A percentile compares a stretch with the other conserved stretches of the same genome.
Evolutionary conservation across 768 basidiomycete species (phyloP).

Genomic region (Kondoa malvinella): DNA sequence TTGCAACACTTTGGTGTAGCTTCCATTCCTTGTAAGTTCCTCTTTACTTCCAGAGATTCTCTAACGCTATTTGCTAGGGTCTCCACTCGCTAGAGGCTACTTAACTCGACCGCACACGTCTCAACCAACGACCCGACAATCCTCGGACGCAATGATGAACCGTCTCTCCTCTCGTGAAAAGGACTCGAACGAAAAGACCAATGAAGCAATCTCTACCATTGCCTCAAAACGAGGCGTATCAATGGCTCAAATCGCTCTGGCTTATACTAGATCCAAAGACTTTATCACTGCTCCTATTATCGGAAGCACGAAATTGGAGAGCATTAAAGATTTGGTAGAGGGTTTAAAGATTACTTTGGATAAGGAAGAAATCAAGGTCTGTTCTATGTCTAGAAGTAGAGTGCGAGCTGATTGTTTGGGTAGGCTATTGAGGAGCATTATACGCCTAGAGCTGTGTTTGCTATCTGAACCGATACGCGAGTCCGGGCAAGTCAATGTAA

Average conservation of each 20-base stretch:
- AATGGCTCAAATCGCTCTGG: constrained; percentile 29
- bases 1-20: constrained; percentile 36
- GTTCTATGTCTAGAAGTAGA: neutral
- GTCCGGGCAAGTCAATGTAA: neutral
- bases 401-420: too few relatives aligned
- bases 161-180: neutral
- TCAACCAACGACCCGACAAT: constrained; percentile 1
- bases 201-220: constrained; percentile 11
- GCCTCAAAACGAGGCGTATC: constrained; percentile 9
- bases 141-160: constrained; percentile 3
- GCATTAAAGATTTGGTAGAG: constrained; percentile 20
- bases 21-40: constrained; percentile 41
- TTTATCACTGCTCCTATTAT: constrained; percentile 22
- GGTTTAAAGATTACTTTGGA: constrained; percentile 40
- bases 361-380: constrained; percentile 40
- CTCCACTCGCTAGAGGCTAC: neutral
- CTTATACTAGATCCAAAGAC: constrained; percentile 27
- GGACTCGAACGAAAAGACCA: constrained; percentile 12
- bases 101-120: constrained; percentile 13
- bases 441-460: constrained; percentile 28
- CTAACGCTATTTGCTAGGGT: constrained; percentile 10
- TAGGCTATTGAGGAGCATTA: constrained; percentile 44
- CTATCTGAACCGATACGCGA: neutral
- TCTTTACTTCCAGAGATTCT: neutral
- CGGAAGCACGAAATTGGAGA: constrained; percentile 20